Percentiles rank a stretch among this genome's conserved stretches.
Conservation (phyloP, 2,329 filamentous ascomycete genomes). For the Aspergillus versicolor region DNA sequence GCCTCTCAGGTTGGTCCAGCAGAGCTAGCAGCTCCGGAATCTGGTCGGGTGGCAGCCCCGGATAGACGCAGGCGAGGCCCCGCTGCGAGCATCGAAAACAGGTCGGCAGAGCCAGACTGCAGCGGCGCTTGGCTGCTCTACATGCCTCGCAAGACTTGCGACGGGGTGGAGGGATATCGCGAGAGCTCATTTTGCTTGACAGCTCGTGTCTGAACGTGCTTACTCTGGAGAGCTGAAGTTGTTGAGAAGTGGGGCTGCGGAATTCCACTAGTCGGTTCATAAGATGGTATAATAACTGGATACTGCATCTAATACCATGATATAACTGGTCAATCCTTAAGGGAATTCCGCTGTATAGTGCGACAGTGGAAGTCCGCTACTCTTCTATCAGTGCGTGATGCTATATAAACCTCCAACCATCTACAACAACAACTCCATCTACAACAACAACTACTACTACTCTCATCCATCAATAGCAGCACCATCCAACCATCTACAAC, state of each 20-base stretch:
- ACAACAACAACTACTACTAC: too few relatives aligned
- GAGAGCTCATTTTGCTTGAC: conserved; percentile 1
- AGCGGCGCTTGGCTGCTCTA: conserved; percentile 58
- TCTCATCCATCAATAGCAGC: too few relatives aligned
- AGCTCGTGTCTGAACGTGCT: background rate
- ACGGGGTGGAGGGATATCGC: conserved; percentile 44
- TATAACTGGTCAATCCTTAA: too few relatives aligned
- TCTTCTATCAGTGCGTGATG: too few relatives aligned
- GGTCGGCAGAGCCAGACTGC: conserved; percentile 52
- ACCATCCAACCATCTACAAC: too few relatives aligned
- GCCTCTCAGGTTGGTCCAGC: background rate
- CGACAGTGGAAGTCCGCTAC: background rate
- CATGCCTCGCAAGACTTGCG: conserved; percentile 60
- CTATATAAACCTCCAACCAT: background rate
- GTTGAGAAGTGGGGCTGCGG: background rate
- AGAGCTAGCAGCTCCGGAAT: conserved; percentile 2
- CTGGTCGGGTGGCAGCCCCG: conserved; percentile 21
- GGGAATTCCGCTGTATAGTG: background rate
- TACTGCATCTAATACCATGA: too few relatives aligned
- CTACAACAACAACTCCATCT: too few relatives aligned
- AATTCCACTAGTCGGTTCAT: conserved; percentile 1
- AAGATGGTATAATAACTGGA: background rate
- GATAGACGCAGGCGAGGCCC: conserved; percentile 51
- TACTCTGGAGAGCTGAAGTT: background rate
- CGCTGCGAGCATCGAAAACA: conserved; percentile 56